phyloP scores from a whole-genome alignment of 306 rosid species.

The Corylus heterophylla region DNA sequence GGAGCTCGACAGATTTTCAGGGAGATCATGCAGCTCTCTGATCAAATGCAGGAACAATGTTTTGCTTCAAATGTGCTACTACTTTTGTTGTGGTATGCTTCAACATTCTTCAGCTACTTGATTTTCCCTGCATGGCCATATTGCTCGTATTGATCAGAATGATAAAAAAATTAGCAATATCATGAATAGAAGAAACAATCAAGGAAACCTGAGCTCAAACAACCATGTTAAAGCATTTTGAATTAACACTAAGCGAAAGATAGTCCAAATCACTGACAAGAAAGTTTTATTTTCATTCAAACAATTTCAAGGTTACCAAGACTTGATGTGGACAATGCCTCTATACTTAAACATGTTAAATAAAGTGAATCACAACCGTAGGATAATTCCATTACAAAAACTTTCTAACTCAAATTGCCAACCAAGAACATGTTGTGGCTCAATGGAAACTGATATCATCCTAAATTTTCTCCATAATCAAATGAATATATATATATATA shows the following conservation, averaged over 20 bases:
- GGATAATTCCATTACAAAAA: not conserved
- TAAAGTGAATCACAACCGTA: not conserved
- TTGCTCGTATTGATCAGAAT: slow-evolving; percentile 23
- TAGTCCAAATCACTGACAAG: not conserved
- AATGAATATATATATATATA: no score
- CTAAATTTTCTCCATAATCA: no score
- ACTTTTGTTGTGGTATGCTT: slow-evolving; percentile 91
- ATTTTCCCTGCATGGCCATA: slow-evolving; percentile 62
- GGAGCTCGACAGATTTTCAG: slow-evolving; percentile 38
- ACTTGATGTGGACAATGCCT: not conserved
- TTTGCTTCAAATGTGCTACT: slow-evolving; percentile 73
- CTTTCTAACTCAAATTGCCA: no score
- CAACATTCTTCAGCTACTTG: slow-evolving; percentile 88
- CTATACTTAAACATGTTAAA: not conserved
- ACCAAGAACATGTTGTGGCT: no score
- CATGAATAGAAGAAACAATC: not conserved
- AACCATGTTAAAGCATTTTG: slow-evolving; percentile 1
- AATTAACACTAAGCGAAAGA: not conserved
- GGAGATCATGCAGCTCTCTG: slow-evolving; percentile 62
- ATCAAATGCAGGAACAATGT: slow-evolving; percentile 71
- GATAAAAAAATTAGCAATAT: slow-evolving; percentile 2
- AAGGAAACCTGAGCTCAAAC: slow-evolving; percentile 10
- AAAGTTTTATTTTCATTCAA: not conserved
- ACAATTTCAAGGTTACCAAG: not conserved
- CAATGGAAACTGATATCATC: no score